phyloP scores from a whole-genome alignment of 2,329 filamentous ascomycete genomes.

The Cordyceps cateniannulata region DNA sequence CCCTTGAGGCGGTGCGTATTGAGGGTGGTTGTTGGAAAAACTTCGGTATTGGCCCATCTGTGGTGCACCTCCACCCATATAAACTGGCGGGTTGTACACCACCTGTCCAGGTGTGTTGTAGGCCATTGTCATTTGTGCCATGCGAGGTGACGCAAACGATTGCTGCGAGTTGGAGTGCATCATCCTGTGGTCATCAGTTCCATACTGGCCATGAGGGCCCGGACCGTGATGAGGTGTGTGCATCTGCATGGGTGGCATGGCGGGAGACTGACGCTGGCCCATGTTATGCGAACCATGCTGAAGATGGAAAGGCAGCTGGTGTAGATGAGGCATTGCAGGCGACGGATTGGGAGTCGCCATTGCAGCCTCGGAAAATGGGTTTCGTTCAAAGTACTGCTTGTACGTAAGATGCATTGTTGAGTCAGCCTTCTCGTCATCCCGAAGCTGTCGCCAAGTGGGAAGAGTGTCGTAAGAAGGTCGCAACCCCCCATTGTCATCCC shows the following conservation, averaged over 20 bases:
- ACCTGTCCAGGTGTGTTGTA: constrained; percentile 67
- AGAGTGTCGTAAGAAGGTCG: constrained; percentile 76
- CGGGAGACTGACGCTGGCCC: constrained; percentile 62
- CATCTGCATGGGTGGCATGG: constrained; percentile 72
- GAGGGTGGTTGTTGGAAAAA: constrained; percentile 56
- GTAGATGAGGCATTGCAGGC: constrained; percentile 70
- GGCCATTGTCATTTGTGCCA: constrained; percentile 62
- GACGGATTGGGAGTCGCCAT: constrained; percentile 63
- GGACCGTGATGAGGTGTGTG: constrained; percentile 67
- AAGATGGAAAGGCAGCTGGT: constrained; percentile 77
- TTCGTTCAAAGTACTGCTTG: constrained; percentile 70
- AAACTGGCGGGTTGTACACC: constrained; percentile 66
- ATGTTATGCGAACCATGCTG: constrained; percentile 66
- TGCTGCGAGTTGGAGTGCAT: constrained; percentile 78
- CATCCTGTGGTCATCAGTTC: constrained; percentile 82
- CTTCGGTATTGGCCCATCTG: constrained; percentile 66
- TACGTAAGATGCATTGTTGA: constrained; percentile 63
- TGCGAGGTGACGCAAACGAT: constrained; percentile 78
- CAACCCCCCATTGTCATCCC: constrained; percentile 73
- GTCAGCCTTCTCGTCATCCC: constrained; percentile 64
- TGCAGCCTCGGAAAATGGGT: constrained; percentile 48
- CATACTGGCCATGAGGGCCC: constrained; percentile 58
- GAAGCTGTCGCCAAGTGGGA: constrained; percentile 73
- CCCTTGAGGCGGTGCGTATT: constrained; percentile 66
- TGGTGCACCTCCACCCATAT: constrained; percentile 61